A percentile compares a stretch with the other conserved stretches of the same genome.
phyloP scores from a whole-genome alignment of 2,329 filamentous ascomycete genomes.

The Cercospora sp. region DNA sequence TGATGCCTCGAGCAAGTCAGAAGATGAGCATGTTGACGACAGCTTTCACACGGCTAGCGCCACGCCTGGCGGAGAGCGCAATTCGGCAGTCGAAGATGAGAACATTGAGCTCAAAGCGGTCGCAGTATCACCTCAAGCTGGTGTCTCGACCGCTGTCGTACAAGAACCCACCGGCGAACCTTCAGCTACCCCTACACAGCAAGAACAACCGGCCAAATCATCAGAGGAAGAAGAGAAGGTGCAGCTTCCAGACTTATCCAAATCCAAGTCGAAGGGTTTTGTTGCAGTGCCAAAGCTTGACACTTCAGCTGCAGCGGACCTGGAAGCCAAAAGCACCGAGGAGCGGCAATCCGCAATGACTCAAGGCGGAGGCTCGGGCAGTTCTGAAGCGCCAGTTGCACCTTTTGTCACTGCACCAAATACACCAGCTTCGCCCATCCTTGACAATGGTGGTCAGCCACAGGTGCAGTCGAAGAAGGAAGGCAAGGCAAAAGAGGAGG shows the following conservation, averaged over 20 bases:
- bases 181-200: neutral
- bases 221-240: conserved; percentile 20
- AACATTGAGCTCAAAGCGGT: neutral
- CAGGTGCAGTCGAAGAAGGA: conserved; percentile 2
- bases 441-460: neutral
- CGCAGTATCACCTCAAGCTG: neutral
- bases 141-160: neutral
- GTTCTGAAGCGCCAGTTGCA: conserved; percentile 21
- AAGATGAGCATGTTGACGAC: conserved; percentile 34
- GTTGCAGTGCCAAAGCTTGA: conserved; percentile 15
- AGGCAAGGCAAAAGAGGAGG: conserved; percentile 19
- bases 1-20: conserved; percentile 15
- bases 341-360: neutral
- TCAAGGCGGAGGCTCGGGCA: conserved; percentile 24
- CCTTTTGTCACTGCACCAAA: conserved; percentile 31
- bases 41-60: conserved; percentile 39
- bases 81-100: neutral
- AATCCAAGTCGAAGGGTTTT: conserved; percentile 15
- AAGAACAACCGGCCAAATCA: neutral
- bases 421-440: conserved; percentile 25
- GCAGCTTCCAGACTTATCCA: conserved; percentile 17
- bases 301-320: neutral
- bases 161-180: neutral
- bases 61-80: conserved; percentile 22
- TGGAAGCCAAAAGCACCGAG: neutral